Conservation (phyloP, 2,329 filamentous ascomycete species). For the Trichoderma simmonsii region DNA sequence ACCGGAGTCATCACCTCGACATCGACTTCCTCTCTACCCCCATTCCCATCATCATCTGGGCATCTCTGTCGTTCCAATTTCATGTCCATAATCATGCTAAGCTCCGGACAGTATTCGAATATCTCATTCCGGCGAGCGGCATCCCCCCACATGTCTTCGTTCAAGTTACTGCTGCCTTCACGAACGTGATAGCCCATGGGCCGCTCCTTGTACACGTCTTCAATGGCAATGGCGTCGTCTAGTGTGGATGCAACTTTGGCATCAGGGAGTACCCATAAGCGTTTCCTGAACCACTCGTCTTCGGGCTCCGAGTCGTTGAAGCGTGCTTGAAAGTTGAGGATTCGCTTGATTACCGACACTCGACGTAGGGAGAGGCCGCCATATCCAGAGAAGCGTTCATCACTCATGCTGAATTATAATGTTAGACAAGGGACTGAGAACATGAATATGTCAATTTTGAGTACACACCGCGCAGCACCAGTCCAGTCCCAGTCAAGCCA, state of each 20-base stretch:
- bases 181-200: constrained; percentile 55
- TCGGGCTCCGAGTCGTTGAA: constrained; percentile 50
- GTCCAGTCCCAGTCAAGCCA: constrained; percentile 56
- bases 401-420: constrained; percentile 25
- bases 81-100: constrained; percentile 56
- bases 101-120: constrained; percentile 55
- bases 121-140: constrained; percentile 43
- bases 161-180: constrained; percentile 41
- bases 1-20: not conserved
- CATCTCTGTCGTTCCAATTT: constrained; percentile 51
- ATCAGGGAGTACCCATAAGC: constrained; percentile 46
- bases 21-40: not conserved
- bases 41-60: constrained; percentile 22
- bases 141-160: constrained; percentile 47
- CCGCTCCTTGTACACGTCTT: constrained; percentile 47
- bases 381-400: constrained; percentile 50
- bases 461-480: constrained; percentile 46
- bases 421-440: not conserved
- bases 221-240: constrained; percentile 46
- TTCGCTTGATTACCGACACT: constrained; percentile 47
- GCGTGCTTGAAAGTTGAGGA: constrained; percentile 49
- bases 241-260: constrained; percentile 44
- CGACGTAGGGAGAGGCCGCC: constrained; percentile 54
- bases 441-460: too few relatives aligned
- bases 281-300: constrained; percentile 54